Evolutionary conservation across 2,329 filamentous ascomycete genomes (phyloP), one percentile per base, ranked within the genome.

Genomic region (Hypoxylon rubiginosum): DNA sequence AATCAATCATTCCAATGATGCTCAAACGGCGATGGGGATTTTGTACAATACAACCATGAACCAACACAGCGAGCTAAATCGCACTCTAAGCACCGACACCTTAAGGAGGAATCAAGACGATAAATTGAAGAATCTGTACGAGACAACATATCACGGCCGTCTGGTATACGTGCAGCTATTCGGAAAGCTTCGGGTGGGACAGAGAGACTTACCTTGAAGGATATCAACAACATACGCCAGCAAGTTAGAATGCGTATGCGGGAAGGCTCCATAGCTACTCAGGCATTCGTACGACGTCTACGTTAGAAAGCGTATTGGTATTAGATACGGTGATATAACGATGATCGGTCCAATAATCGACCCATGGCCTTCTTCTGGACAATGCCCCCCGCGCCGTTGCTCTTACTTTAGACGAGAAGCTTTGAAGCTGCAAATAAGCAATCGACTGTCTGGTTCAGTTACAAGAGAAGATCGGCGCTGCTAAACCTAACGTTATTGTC

Each of bases 151-250:
- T 32, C 24, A 4, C 24, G 17, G 11, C 48, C 24, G 6, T n/a
- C 28, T 17, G 32, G 17, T 6, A 17, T 50, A 34, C 48, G 28
- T 34, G 15, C 24, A 10, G 32, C 24, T n/a, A 50, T 50, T 50
- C 24, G 24, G 7, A 32, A 50, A 8, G 28, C 6, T 17, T 32
- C 34, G 11, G 4, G 11, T 6, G 34, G 34, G 6, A 15, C 4
- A 10, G 34, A 36, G 34, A 50, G 24, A 34, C 26, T 19, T 50
- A 50, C 15, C 9, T n/a, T 50, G 9, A 50, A 50, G 19, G 10
- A 50, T 50, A 50, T 50, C 28, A 50, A 50, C 28, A 50, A 50
- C 13, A 48, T 48, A 24, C 45, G 45, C 15, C 21, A 48, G n/a
- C 4, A 28, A 15, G 21, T 48, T 5, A 48, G 28, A 28, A 5